These are phyloP conservation scores for Blastobotrys attinorum DNA, from an alignment of 805 yeast species.

Conservation along the genomic window DNA sequence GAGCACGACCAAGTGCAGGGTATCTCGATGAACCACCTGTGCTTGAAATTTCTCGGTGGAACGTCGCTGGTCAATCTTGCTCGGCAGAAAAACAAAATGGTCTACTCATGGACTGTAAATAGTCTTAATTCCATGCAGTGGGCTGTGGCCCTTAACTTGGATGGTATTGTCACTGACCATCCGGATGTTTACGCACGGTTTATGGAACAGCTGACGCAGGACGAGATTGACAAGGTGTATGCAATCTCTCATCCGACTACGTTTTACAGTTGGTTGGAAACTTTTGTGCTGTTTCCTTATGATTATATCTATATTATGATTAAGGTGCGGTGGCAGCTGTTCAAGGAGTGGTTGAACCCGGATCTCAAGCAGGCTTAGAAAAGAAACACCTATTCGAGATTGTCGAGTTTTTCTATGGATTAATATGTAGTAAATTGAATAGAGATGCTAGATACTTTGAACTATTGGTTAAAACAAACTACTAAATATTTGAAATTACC, in stretches of 20 bases:
- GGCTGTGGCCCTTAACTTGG: conserved; percentile 30
- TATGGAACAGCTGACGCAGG: conserved; percentile 6
- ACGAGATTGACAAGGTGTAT: conserved; percentile 12
- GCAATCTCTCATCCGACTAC: conserved; percentile 6
- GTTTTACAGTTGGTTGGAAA: conserved; percentile 8
- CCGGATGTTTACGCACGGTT: conserved; percentile 12
- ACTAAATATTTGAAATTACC: no score
- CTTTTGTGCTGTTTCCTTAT: not conserved
- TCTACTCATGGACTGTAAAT: conserved; percentile 50
- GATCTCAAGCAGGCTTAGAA: no score
- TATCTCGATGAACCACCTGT: conserved; percentile 38
- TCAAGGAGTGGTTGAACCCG: no score
- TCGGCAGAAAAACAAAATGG: conserved; percentile 27
- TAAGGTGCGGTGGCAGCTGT: not conserved
- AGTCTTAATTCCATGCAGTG: conserved; percentile 29
- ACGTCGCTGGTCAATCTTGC: conserved; percentile 28
- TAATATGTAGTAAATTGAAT: no score
- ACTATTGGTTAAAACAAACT: no score
- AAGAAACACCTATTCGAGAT: no score
- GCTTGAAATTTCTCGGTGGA: conserved; percentile 40
- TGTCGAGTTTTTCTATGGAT: no score
- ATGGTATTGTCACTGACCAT: conserved; percentile 38
- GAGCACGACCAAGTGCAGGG: conserved; percentile 47
- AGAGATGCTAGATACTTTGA: no score
- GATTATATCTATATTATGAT: not conserved